Evolutionary conservation across 2,329 filamentous ascomycete genomes (phyloP), one percentile per base, ranked within the genome.

Genomic region (Verticillium albo-atrum): DNA sequence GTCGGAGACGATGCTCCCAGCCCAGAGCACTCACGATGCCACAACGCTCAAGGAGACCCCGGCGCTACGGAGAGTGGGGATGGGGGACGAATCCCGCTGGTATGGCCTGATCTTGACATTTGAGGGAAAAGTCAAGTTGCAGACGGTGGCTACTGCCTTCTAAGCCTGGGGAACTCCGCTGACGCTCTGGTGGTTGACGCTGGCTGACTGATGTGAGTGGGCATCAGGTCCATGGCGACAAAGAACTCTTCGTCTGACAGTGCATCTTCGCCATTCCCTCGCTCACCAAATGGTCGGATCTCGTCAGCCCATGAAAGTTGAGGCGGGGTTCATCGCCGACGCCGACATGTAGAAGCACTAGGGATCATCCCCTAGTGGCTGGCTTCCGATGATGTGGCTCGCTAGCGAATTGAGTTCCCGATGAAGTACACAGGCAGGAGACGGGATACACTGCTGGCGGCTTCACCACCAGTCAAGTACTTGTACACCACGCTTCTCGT

Each of bases 341-440:
- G 42, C 20, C 20, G 42, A 50, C n/a, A 23, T 50, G 20, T 7
- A 50, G 20, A 50, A 20, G 42, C 42, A 12, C 10, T 4, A 12
- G 12, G 9, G 26, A 32, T 35, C 27, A 14, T 25, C 58, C 7
- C 6, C 17, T 20, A 20, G 23, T 7, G 30, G 51, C 27, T 47
- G 61, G 61, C 58, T 54, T 62, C 60, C 50, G 51, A 53, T 55
- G 59, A 52, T 51, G 17, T 23, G 42, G 23, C 30, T 54, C 37
- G 20, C 58, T 50, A 50, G 20, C 25, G 10, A 50, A 23, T 50
- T 23, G 42, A 50, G 10, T 50, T 50, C n/a, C 42, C 42, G 42
- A 23, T 23, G 3, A 50, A 20, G 42, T 50, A 7, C 42, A 20
- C n/a, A 20, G 20, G n/a, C 4, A 32, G 9, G 30, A 32, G 30